These are phyloP conservation scores for Fagus crenata DNA, from an alignment of 306 rosid species.

Conservation along the genomic window DNA sequence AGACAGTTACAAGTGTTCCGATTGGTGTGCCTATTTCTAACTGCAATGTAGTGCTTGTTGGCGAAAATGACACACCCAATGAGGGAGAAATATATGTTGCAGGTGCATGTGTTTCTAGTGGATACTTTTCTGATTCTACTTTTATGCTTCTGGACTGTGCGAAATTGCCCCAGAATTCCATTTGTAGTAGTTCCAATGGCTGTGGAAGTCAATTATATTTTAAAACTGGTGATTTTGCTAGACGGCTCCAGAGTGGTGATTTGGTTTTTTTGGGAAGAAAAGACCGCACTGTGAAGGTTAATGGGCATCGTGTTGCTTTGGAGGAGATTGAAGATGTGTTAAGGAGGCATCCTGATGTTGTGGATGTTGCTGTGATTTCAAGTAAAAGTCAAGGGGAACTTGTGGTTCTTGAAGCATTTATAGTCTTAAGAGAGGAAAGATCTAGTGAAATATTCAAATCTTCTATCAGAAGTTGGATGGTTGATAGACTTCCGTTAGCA, in stretches of 20 bases:
- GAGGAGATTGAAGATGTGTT: conserved; percentile 76
- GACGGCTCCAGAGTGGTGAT: conserved; percentile 66
- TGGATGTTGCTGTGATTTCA: conserved; percentile 64
- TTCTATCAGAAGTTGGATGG: conserved; percentile 69
- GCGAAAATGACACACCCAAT: conserved; percentile 46
- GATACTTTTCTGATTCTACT: conserved; percentile 56
- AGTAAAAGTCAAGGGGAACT: conserved; percentile 46
- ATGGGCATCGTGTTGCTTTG: conserved; percentile 76
- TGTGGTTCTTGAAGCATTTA: conserved; percentile 56
- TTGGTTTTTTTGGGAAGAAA: conserved; percentile 84
- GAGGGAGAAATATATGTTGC: conserved; percentile 80
- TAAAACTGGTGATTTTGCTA: conserved; percentile 76
- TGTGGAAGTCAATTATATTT: conserved; percentile 43
- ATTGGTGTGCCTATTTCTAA: conserved; percentile 77
- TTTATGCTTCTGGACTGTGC: conserved; percentile 36
- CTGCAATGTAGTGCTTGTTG: conserved; percentile 67
- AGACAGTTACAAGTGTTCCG: conserved; percentile 65
- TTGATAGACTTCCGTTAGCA: conserved; percentile 54
- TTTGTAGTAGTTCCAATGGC: conserved; percentile 35
- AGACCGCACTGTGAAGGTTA: conserved; percentile 71
- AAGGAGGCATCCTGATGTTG: conserved; percentile 68
- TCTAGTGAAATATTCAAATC: conserved; percentile 48
- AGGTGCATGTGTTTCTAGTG: conserved; percentile 70
- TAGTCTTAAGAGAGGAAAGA: conserved; percentile 54
- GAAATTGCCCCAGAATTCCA: conserved; percentile 39